A percentile compares a stretch with the other conserved stretches of the same genome.
These are phyloP conservation scores for Monosporascus sp. DNA, from an alignment of 2,329 filamentous ascomycete genomes.

Conservation along the genomic window DNA sequence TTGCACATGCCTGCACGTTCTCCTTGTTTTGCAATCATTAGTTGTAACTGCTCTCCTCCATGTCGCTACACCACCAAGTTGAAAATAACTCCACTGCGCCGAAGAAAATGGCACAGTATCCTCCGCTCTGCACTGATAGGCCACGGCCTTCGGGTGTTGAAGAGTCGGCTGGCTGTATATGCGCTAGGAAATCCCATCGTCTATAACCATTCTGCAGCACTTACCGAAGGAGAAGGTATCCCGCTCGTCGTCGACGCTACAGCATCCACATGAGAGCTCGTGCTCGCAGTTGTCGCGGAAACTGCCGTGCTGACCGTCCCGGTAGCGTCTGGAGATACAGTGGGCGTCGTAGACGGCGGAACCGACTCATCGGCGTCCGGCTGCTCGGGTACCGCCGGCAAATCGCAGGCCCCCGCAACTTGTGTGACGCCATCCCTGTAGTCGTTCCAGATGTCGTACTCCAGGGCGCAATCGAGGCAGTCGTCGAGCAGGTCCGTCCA, in stretches of 20 bases:
- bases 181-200: not conserved
- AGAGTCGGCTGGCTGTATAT: not conserved
- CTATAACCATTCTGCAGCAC: not conserved
- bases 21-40: no score
- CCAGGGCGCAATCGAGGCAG: conserved; percentile 35
- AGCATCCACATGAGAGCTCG: not conserved
- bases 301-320: no score
- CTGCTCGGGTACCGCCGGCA: conserved; percentile 8
- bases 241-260: not conserved
- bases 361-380: not conserved
- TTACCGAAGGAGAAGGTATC: not conserved
- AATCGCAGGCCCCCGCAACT: conserved; percentile 32
- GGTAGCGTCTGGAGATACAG: not conserved
- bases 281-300: not conserved
- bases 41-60: no score
- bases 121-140: no score
- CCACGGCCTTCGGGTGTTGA: not conserved
- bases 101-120: not conserved
- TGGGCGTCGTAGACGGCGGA: not conserved
- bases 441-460: conserved; percentile 38
- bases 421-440: conserved; percentile 33
- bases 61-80: not conserved
- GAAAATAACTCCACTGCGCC: not conserved
- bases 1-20: no score
- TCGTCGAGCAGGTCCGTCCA: not conserved